A percentile compares a stretch with the other conserved stretches of the same genome.
phyloP scores from a whole-genome alignment of 805 yeast species.

The Wickerhamiella siamensis region DNA sequence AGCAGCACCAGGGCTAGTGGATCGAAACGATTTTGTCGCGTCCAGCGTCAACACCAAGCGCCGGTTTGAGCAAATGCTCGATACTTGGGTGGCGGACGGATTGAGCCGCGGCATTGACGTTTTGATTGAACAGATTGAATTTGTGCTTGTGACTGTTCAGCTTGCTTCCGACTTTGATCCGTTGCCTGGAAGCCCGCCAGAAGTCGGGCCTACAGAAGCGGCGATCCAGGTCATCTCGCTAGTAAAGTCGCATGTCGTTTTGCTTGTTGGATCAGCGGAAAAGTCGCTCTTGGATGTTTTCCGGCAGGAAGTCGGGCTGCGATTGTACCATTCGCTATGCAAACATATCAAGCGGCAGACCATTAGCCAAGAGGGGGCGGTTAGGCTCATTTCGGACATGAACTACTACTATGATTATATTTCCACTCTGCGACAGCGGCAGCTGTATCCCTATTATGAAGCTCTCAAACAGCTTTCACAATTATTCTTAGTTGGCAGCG shows the following conservation, averaged over 20 bases:
- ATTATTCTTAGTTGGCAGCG: slow-evolving; percentile 55
- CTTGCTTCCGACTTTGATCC: slow-evolving; percentile 53
- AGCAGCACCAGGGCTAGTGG: slow-evolving; percentile 38
- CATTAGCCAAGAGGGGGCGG: slow-evolving; percentile 70
- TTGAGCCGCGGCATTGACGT: slow-evolving; percentile 85
- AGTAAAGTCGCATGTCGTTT: slow-evolving; percentile 53
- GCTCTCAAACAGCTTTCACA: slow-evolving; percentile 78
- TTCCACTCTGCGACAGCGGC: slow-evolving; percentile 34
- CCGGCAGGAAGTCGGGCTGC: slow-evolving; percentile 83
- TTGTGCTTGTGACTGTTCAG: slow-evolving; percentile 40
- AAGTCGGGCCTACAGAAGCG: slow-evolving; percentile 39
- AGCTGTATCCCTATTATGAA: slow-evolving; percentile 56
- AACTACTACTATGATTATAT: slow-evolving; percentile 68
- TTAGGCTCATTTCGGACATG: slow-evolving; percentile 65
- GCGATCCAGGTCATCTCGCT: slow-evolving; percentile 49
- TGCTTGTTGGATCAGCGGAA: slow-evolving; percentile 72
- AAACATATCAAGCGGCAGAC: slow-evolving; percentile 61
- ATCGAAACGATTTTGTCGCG: slow-evolving; percentile 65
- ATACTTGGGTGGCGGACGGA: slow-evolving; percentile 84
- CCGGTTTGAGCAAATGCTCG: slow-evolving; percentile 65
- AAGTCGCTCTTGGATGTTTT: slow-evolving; percentile 80
- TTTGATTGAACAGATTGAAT: slow-evolving; percentile 65
- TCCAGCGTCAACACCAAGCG: slow-evolving; percentile 68
- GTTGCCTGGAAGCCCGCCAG: slow-evolving; percentile 15
- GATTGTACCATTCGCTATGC: slow-evolving; percentile 63